Base-by-base conservation (phyloP, 495 filamentous ascomycete species). In the Polyplosphaeria fusca region DNA sequence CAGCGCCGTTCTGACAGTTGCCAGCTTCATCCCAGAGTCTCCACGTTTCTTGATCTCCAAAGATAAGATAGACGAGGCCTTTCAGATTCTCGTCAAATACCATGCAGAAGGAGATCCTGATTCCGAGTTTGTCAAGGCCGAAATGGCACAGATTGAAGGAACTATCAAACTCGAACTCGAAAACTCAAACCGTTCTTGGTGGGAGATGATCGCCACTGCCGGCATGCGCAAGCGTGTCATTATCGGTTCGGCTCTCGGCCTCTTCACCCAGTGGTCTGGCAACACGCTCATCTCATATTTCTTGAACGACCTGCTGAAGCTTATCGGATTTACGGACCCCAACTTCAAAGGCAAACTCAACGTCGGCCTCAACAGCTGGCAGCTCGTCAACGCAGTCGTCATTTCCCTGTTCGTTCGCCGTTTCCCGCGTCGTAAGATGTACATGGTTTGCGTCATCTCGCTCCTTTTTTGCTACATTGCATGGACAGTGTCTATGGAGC, bases 191-290 rank as follows among this genome's bases (percentile, higher is more conserved):
- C 69, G 71, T 40, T 75, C 76, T 11, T 85, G 82, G 80, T 48
- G 52, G 18, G 79, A 84, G 52, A 70, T 83, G 70, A 66, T 85
- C 55, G 69, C 67, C 9, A 78, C 78, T 0, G 37, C 74, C 0
- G 82, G 80, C 20, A 85, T 81, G 69, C 70, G 76, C 11, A 76
- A 77, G 42, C 79, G 82, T 38, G 70, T 83, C 5, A 55, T 84
- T 24, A 79, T 86, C 60, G 75, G 76, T 3, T 74, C 77, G 5
- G 76, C 80, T 50, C 70, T 85, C 13, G 80, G 82, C 4, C 63
- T 85, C 5, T 85, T 86, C 68, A 81, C 80, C 0, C 82, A 86
- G 62, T 84, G 81, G 74, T 82, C 79, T 32, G 82, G 83, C 20
- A 86, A 86, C 64, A 82, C 79, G 11, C 69, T 85, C 39, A 82